phyloP scores from a whole-genome alignment of 345 rosid genomes.

The Gossypium stocksii region DNA sequence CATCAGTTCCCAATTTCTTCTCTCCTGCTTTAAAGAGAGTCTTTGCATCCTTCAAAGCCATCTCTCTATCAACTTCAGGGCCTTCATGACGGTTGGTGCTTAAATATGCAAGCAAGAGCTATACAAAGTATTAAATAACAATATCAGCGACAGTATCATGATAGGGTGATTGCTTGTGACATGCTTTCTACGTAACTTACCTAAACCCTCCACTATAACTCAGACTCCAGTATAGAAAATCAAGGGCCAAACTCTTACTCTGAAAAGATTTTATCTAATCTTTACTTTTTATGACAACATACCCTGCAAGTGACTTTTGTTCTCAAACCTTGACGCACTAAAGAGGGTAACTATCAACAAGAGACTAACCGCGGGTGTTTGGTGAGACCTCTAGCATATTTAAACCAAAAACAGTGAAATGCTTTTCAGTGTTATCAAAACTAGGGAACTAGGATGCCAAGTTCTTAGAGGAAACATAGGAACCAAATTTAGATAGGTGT shows the following conservation, averaged over 20 bases:
- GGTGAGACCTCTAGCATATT: no score
- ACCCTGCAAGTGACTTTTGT: background rate
- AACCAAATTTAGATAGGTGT: background rate
- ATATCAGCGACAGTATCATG: constrained; percentile 4
- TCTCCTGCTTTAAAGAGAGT: constrained; percentile 63
- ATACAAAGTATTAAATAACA: constrained; percentile 10
- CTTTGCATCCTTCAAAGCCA: constrained; percentile 48
- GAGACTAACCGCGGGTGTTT: background rate
- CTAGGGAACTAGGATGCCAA: background rate
- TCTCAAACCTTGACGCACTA: background rate
- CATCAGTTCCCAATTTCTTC: constrained; percentile 67
- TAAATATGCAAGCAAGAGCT: constrained; percentile 57
- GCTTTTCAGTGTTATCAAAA: background rate
- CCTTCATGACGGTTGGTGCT: constrained; percentile 50
- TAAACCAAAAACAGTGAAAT: background rate
- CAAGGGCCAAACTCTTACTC: background rate
- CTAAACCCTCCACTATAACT: background rate
- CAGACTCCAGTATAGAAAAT: background rate
- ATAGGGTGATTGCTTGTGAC: background rate
- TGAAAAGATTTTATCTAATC: background rate
- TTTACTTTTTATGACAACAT: background rate
- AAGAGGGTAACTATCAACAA: background rate
- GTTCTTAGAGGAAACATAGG: background rate
- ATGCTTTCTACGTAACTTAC: background rate
- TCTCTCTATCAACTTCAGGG: constrained; percentile 37